A percentile compares a stretch with the other conserved stretches of the same genome.
phyloP scores from a whole-genome alignment of 2,329 filamentous ascomycete genomes.

The Dothideomycetes sp. region DNA sequence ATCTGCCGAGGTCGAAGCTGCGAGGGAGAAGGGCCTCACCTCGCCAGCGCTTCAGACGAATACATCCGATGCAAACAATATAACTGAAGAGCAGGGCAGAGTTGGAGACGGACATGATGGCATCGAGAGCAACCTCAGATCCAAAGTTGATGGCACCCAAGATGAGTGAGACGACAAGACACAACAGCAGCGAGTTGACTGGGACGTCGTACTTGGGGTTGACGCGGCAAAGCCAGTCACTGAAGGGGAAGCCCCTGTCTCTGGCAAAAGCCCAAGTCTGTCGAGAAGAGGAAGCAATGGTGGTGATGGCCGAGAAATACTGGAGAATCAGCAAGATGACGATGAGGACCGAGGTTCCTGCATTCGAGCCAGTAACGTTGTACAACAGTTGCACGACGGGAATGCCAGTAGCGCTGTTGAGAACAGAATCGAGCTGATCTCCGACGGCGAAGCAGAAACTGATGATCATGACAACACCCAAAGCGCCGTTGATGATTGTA shows the following conservation, averaged over 20 bases:
- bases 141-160: constrained; percentile 36
- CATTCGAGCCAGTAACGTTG: constrained; percentile 22
- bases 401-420: constrained; percentile 17
- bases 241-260: constrained; percentile 28
- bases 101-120: constrained; percentile 32
- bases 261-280: constrained; percentile 27
- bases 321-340: constrained; percentile 24
- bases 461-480: constrained; percentile 30
- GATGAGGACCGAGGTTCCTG: constrained; percentile 24
- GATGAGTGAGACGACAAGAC: constrained; percentile 24
- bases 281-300: constrained; percentile 25
- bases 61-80: constrained; percentile 25
- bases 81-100: constrained; percentile 27
- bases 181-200: constrained; percentile 20
- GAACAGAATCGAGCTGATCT: constrained; percentile 20
- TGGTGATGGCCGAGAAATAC: constrained; percentile 28
- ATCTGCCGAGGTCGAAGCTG: constrained; percentile 26
- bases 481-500: constrained; percentile 29
- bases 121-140: constrained; percentile 32
- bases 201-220: constrained; percentile 16
- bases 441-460: constrained; percentile 28
- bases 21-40: constrained; percentile 24
- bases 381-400: constrained; percentile 26
- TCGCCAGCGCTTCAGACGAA: constrained; percentile 24
- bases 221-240: constrained; percentile 25